Evolutionary conservation across 768 basidiomycete genomes (phyloP), one percentile per base, ranked within the genome.

Genomic region (Cystobasidium tubakii): DNA sequence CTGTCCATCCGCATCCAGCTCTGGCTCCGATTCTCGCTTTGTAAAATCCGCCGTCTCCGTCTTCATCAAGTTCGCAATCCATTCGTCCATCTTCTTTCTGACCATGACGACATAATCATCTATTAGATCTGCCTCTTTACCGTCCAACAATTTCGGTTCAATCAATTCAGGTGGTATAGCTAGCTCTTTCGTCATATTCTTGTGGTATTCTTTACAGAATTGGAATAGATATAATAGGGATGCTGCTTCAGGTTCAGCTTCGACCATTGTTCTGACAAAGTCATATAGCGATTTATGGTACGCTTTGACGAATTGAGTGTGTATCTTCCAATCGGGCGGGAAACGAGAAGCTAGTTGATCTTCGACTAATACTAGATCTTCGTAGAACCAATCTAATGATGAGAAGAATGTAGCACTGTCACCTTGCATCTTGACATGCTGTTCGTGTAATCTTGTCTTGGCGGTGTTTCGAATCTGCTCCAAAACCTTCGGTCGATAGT

Each of bases 161-260:
- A 96, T 83, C 64, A 90, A 86, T 50, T 92, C 92, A 0, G 87
- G 83, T 0, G 92, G 85, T 29, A 98, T 85, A 57, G 88, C 87
- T 64, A 98, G 87, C 78, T 97, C 93, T 81, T 91, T 92, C 36
- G 69, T 75, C 93, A 97, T 97, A 79, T 87, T 90, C 79, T 87
- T 86, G 82, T 90, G 89, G 84, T 98, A 97, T 79, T 97, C 90
- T 82, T 97, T 98, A 65, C 96, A 85, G 92, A 93, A 97, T 4
- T 89, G 90, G 76, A 91, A 90, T 31, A 99, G 85, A 27, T 87
- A 85, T 1, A 99, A 86, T 31, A 98, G 84, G 21, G 88, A 86
- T 77, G 88, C 90, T n/a, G 96, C 95, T 70, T 93, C 94, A 1
- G 90, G 89, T 34, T 60, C 55, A 25, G 57, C 89, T 0, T 87